A percentile compares a stretch with the other conserved stretches of the same genome.
Evolutionary conservation across 106 monocot species (phyloP).

Genomic region (Chionographis japonica): DNA sequence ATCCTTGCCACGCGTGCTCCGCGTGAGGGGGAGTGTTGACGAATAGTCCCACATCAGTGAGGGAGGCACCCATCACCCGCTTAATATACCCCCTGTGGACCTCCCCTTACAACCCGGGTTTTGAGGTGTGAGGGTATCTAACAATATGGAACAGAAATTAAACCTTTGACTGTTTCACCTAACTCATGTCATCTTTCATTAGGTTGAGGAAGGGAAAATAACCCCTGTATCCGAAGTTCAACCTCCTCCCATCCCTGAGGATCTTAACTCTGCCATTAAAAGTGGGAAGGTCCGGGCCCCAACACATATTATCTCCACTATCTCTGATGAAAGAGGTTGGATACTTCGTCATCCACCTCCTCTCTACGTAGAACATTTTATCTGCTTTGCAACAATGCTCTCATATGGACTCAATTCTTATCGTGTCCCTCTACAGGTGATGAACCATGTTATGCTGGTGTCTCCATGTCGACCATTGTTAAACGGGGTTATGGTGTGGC

Average conservation of each 20-base stretch:
- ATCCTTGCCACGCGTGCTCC: no score
- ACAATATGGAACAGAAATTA: no score
- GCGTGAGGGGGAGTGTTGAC: no score
- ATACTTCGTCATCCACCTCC: background rate
- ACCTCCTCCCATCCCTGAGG: conserved; percentile 95
- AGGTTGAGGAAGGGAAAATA: conserved; percentile 93
- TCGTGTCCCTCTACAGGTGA: conserved; percentile 55
- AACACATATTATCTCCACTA: conserved; percentile 97
- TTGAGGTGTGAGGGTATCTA: no score
- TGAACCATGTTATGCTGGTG: conserved; percentile 96
- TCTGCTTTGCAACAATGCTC: background rate
- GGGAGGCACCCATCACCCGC: no score
- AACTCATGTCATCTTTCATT: conserved; percentile 1
- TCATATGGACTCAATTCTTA: background rate
- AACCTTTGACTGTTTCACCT: background rate
- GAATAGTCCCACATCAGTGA: no score
- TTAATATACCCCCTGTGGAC: no score
- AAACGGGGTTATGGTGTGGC: conserved; percentile 84
- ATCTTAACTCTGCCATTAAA: conserved; percentile 85
- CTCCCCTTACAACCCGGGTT: no score
- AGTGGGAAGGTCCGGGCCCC: conserved; percentile 97
- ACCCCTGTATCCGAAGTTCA: conserved; percentile 53
- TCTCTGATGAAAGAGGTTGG: conserved; percentile 98
- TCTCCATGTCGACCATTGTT: conserved; percentile 93
- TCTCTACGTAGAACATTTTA: background rate